Evolutionary conservation across 805 yeast genomes (phyloP), one percentile per base, ranked within the genome.

Genomic region (Pichia paraexigua): DNA sequence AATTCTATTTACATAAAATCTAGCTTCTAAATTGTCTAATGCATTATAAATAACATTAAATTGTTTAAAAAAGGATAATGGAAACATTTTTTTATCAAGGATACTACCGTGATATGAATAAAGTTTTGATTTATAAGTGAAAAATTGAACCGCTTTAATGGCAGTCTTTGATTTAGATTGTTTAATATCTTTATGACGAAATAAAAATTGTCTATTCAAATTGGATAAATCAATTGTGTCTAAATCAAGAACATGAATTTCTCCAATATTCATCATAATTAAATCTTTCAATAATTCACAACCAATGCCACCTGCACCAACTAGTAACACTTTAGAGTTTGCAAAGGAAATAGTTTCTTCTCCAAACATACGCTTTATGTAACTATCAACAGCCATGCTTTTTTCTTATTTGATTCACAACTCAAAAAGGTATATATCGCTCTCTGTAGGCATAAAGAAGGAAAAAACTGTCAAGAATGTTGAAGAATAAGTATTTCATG

Each of bases 261-360:
- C 95, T 3, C 94, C 94, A 57, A 84, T 85, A 9, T 94, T 91
- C 65, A 87, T 74, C 56, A 89, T 68, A 6, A 87, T 80, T 47
- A 91, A 71, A 62, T 91, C 85, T 63, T 91, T 91, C 52, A 91
- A 71, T 44, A 91, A 70, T 65, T 91, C 98, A 65, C 96, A 91
- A 2, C 98, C 98, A 57, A 91, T 90, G 8, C 98, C 98, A 30
- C 98, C 98, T 1, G 97, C 96, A 5, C 98, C 98, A 2, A 91
- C 95, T 68, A 91, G 71, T 28, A 91, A 70, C 15, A 90, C 87
- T 55, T 79, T 83, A 8, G 86, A 59, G 12, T 52, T 21, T n/a
- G 62, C 60, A 42, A 78, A 59, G 21, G 52, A 22, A 1, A 52
- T 47, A 44, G 65, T 65, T 13, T 66, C 68, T 0, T 58, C 63